Evolutionary conservation across 495 filamentous ascomycete genomes (phyloP), one percentile per base, ranked within the genome.

Genomic region (Annulohypoxylon maeteangense): DNA sequence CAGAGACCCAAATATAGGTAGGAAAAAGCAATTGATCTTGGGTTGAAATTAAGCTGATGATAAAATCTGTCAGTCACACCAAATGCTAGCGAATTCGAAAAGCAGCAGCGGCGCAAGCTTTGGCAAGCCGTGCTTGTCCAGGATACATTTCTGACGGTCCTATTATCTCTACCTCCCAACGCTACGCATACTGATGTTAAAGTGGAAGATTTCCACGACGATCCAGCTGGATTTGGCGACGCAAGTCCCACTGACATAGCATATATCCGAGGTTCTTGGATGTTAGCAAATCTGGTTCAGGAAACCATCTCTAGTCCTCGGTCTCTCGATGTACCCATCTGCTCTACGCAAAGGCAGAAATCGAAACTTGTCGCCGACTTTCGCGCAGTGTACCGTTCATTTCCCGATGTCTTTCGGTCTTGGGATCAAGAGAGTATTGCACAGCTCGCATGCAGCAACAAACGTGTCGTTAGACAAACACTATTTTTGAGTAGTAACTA

Each of bases 51-150:
- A 34, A 62, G 57, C 70, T 68, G 34, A 73, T 54, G n/a, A 3
- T 40, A 23, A 10, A 29, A 18, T 23, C 0, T 47, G 27, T 22
- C 40, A 85, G 86, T 91, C 22, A 80, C 80, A 14, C 89, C 89
- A 0, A 80, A 85, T 20, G 87, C 88, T 1, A 83, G 79, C 8
- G 77, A 80, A 4, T 87, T 88, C 62, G 90, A 92, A 57, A 92
- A 90, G 71, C 88, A 92, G 70, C 85, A 90, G 65, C 83, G 90
- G 12, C 83, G 90, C 31, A 92, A 91, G 74, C 80, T 92, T 0
- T 93, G 90, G 90, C 90, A 92, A 74, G 89, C 90, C 4, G 88
- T 93, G 11, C 79, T 92, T 8, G 84, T 92, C 14, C 90, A 93
- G 76, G 90, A 93, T 74, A 93, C 90, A 12, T 92, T 92, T 80